phyloP scores from a whole-genome alignment of 371 early-diverging fungal genomes.

The Lichtheimia corymbifera region DNA sequence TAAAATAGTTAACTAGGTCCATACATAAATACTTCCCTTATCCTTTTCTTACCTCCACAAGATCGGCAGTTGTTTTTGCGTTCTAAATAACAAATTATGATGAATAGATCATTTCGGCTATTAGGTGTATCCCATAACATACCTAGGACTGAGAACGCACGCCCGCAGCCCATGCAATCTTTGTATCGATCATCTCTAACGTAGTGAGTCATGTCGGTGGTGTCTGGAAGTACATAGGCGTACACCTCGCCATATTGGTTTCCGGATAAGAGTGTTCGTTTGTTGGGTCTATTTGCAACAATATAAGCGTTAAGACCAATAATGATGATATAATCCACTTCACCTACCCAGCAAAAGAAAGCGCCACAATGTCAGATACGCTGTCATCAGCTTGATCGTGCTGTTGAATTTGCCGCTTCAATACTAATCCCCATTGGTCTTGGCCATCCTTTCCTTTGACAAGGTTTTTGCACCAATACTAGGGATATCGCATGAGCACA shows the following conservation, averaged over 20 bases:
- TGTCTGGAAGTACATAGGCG: constrained; percentile 70
- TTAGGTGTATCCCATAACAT: constrained; percentile 2
- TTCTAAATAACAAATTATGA: constrained; percentile 20
- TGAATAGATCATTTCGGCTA: neutral
- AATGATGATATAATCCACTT: too few species aligned
- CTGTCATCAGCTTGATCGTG: constrained; percentile 17
- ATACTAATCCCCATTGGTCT: constrained; percentile 30
- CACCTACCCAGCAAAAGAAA: constrained; percentile 52
- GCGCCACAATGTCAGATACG: constrained; percentile 38
- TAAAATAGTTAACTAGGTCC: neutral
- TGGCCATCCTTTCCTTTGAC: constrained; percentile 31
- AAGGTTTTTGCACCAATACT: constrained; percentile 50
- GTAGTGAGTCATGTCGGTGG: constrained; percentile 66
- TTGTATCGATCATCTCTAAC: constrained; percentile 57
- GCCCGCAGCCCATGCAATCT: constrained; percentile 62
- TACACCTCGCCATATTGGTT: constrained; percentile 62
- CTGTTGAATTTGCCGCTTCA: constrained; percentile 33
- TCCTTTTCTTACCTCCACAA: constrained; percentile 40
- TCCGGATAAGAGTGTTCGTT: constrained; percentile 63
- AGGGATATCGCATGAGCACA: neutral
- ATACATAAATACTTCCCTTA: neutral
- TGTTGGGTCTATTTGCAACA: constrained; percentile 27
- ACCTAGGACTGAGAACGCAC: constrained; percentile 64
- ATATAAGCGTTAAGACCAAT: neutral
- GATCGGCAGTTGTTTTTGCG: constrained; percentile 43